A percentile compares a stretch with the other conserved stretches of the same genome.
Conservation (phyloP, 176 grass and related monocot genomes). For the Musa troglodytarum region DNA sequence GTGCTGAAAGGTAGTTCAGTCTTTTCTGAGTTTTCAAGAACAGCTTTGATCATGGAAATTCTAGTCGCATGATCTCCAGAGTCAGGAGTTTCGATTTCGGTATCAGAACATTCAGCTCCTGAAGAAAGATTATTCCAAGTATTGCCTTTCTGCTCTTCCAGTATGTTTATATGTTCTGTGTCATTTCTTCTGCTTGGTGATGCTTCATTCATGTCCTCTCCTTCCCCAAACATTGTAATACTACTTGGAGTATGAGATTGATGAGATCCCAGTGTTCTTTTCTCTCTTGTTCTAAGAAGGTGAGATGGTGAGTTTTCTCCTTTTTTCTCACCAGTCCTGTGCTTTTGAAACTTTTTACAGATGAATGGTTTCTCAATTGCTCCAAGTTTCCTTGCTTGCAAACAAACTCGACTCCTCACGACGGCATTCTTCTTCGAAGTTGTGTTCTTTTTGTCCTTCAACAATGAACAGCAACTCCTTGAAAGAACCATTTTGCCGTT, state of each 20-base stretch:
- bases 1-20: background rate
- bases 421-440: background rate
- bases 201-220: background rate
- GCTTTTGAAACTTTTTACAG: conserved; percentile 54
- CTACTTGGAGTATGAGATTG: too few species aligned
- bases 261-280: background rate
- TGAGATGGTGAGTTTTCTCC: conserved; percentile 27
- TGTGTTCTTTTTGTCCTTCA: conserved; percentile 4
- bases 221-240: background rate
- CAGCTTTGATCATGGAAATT: background rate
- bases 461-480: background rate
- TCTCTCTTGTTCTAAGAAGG: conserved; percentile 1
- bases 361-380: conserved; percentile 17
- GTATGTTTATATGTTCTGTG: background rate
- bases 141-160: background rate
- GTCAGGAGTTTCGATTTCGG: conserved; percentile 26
- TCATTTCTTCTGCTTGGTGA: background rate
- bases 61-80: conserved; percentile 21
- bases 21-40: conserved; percentile 28
- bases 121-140: background rate
- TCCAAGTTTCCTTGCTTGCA: conserved; percentile 29
- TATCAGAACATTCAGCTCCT: conserved; percentile 21
- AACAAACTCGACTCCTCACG: conserved; percentile 19
- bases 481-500: background rate
- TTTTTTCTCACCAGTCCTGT: conserved; percentile 38